Percentiles rank a stretch among this genome's conserved stretches.
Evolutionary conservation across 352 stramenopile species (phyloP).

Genomic region (Elongisporangium undulatum): DNA sequence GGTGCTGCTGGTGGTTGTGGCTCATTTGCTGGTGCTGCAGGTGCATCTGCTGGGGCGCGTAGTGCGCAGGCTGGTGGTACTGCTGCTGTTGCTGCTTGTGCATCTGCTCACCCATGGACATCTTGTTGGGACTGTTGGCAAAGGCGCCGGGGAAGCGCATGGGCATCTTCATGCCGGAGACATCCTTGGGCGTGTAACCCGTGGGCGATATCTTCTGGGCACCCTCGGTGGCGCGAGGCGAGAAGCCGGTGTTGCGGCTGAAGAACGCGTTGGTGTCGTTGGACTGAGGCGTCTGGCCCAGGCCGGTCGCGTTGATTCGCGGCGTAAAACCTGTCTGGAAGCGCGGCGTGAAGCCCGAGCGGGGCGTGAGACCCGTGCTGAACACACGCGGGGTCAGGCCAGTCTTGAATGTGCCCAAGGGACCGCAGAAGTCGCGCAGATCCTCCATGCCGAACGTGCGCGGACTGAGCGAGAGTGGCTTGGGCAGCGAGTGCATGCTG

Average conservation of each 20-base stretch:
- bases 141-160: slow-evolving; percentile 71
- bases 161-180: slow-evolving; percentile 63
- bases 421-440: slow-evolving; percentile 75
- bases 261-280: slow-evolving; percentile 41
- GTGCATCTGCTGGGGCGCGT: slow-evolving; percentile 7
- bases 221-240: slow-evolving; percentile 34
- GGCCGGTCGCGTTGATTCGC: slow-evolving; percentile 50
- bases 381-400: slow-evolving; percentile 77
- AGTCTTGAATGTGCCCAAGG: slow-evolving; percentile 80
- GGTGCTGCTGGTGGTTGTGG: slow-evolving; percentile 31
- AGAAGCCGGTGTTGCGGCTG: slow-evolving; percentile 48
- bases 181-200: slow-evolving; percentile 74
- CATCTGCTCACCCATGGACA: slow-evolving; percentile 37
- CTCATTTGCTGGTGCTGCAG: slow-evolving; percentile 36
- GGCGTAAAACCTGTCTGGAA: slow-evolving; percentile 79
- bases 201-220: slow-evolving; percentile 73
- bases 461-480: slow-evolving; percentile 72
- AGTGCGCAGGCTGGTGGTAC: slow-evolving; percentile 23
- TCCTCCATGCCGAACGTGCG: slow-evolving; percentile 84
- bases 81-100: slow-evolving; percentile 40
- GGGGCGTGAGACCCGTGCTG: slow-evolving; percentile 72
- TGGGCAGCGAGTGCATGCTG: slow-evolving; percentile 30
- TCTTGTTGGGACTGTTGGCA: slow-evolving; percentile 54
- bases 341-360: slow-evolving; percentile 76
- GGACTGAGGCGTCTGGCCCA: slow-evolving; percentile 29